Evolutionary conservation across 805 yeast species (phyloP).

Genomic region (Suhomyces canberraensis): DNA sequence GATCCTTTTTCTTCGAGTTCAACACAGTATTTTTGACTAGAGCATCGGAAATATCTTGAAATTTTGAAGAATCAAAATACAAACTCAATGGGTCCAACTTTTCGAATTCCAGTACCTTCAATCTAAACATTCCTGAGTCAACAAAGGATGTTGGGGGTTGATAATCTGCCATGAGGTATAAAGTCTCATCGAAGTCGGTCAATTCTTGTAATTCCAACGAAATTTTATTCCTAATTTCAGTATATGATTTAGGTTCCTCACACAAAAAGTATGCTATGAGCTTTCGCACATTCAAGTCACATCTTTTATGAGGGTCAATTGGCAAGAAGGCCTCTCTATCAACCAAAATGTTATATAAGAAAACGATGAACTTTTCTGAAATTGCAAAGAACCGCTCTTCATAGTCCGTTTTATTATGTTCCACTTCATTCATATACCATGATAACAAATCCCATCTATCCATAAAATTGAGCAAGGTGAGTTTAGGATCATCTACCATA

Average conservation of each 20-base stretch:
- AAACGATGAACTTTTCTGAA: slow-evolving; percentile 40
- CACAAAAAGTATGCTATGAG: slow-evolving; percentile 50
- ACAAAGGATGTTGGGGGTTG: slow-evolving; percentile 57
- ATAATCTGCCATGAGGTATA: slow-evolving; percentile 62
- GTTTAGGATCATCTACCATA: slow-evolving; percentile 35
- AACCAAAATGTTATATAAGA: slow-evolving; percentile 44
- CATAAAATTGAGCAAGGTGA: slow-evolving; percentile 36
- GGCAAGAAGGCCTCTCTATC: slow-evolving; percentile 29
- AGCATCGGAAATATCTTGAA: slow-evolving; percentile 49
- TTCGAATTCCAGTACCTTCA: slow-evolving; percentile 53
- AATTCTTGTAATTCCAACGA: slow-evolving; percentile 31
- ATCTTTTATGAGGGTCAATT: slow-evolving; percentile 23
- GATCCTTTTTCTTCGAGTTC: slow-evolving; percentile 31
- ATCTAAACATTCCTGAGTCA: slow-evolving; percentile 62
- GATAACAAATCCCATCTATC: slow-evolving; percentile 56
- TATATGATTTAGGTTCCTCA: slow-evolving; percentile 51
- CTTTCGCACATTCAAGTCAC: slow-evolving; percentile 29
- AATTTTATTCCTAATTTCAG: slow-evolving; percentile 37
- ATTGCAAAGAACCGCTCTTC: slow-evolving; percentile 48
- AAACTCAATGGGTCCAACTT: slow-evolving; percentile 63
- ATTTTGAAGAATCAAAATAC: slow-evolving; percentile 45
- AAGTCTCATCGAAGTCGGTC: slow-evolving; percentile 43
- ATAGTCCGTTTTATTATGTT: slow-evolving; percentile 36
- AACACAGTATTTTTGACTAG: slow-evolving; percentile 44
- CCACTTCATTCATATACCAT: slow-evolving; percentile 43